Evolutionary conservation across 129 eudicot species (phyloP), one percentile per base, ranked within the genome.

Genomic region (Flaveria brownii): DNA sequence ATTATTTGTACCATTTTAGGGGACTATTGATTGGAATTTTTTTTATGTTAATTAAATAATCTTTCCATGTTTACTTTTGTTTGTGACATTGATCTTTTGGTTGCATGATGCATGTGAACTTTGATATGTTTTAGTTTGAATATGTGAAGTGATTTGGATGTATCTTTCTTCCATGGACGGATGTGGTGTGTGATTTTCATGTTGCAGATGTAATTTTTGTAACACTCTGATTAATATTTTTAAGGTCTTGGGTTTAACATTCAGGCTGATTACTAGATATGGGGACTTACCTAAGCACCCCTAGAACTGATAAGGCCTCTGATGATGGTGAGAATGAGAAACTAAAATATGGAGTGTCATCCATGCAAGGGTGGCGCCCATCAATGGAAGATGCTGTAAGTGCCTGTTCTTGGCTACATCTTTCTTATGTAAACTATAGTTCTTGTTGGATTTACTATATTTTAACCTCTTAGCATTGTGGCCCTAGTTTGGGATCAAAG

Each of bases 361-460:
- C 97, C 55, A 93, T 90, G 97, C 97, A 93, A 82, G 98, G 98
- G 13, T 93, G 98, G 98, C 96, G 98, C 28, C 68, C 96, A 18
- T 82, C 97, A 15, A 93, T 93, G 98, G 98, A 93, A 84, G 98
- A 93, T 75, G 97, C 97, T 70, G 98, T 93, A 84, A 90, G 89
- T 73, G 22, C 59, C 33, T 62, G 7, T 26, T 25, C 30, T 11
- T 59, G 45, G 54, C 22, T 79, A 50, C 33, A 33, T 70, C 22
- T 20, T 78, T 12, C n/a, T 45, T 78, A 13, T 22, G 46, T 59
- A 16, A 33, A 49, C 61, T 57, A 16, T 70, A 60, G 41, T 28
- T 60, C 65, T 47, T 71, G 83, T n/a, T 77, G 70, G 23, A 56
- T 43, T 77, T 56, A 2, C 66, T 52, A 1, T 65, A 17, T 77